Percentiles rank a stretch among this genome's conserved stretches.
These are phyloP conservation scores for Floccularia luteovirens DNA, from an alignment of 768 basidiomycete genomes.

Conservation along the genomic window DNA sequence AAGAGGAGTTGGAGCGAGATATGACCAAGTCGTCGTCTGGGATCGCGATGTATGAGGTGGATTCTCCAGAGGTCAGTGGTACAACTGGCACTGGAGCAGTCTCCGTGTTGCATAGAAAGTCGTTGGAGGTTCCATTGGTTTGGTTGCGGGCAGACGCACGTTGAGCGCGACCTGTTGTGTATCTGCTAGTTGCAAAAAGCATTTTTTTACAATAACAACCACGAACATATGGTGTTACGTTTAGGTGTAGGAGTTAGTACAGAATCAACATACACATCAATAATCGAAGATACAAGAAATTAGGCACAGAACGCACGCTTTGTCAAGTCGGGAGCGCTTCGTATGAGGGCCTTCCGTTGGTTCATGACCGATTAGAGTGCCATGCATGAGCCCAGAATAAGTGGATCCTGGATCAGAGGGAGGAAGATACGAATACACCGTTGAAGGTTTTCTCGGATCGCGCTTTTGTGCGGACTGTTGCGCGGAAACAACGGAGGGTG, in stretches of 20 bases:
- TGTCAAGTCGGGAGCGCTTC: slow-evolving; percentile 69
- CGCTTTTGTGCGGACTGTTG: slow-evolving; percentile 69
- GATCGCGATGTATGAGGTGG: slow-evolving; percentile 36
- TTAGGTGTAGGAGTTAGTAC: slow-evolving; percentile 9
- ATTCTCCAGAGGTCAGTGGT: slow-evolving; percentile 25
- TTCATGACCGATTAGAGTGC: slow-evolving; percentile 56
- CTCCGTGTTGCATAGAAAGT: too few species aligned
- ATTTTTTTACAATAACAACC: too few species aligned
- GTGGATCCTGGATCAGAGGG: slow-evolving; percentile 83
- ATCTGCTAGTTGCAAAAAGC: slow-evolving; percentile 24
- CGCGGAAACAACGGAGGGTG: slow-evolving; percentile 65
- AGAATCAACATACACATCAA: not conserved
- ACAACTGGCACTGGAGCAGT: slow-evolving; percentile 28
- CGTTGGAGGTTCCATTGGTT: slow-evolving; percentile 34
- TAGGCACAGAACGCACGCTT: slow-evolving; percentile 46
- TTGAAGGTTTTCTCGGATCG: slow-evolving; percentile 71
- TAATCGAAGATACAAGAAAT: slow-evolving; percentile 8
- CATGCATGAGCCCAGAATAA: slow-evolving; percentile 70
- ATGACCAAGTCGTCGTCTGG: slow-evolving; percentile 52
- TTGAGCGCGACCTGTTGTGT: slow-evolving; percentile 61
- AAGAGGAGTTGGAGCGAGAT: slow-evolving; percentile 58
- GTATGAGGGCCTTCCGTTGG: slow-evolving; percentile 52
- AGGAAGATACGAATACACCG: slow-evolving; percentile 73
- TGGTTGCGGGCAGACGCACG: slow-evolving; percentile 64
- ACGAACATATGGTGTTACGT: too few species aligned